Conservation (phyloP, 768 basidiomycete genomes). For the Mycena maculata region DNA sequence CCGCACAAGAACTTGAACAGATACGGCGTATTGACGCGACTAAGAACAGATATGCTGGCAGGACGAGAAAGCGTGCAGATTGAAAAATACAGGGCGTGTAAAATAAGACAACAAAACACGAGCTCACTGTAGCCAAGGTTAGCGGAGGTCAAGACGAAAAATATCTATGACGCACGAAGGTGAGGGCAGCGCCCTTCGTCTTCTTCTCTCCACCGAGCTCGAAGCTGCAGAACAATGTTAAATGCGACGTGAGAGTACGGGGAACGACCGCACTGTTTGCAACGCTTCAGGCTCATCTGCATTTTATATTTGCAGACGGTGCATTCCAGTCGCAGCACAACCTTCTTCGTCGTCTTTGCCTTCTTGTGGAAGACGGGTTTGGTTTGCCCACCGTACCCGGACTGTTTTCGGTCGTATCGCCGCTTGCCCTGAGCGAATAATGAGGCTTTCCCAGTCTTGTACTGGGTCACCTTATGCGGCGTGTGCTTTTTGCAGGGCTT, state of each 20-base stretch:
- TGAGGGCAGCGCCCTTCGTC: conserved; percentile 96
- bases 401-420: conserved; percentile 99
- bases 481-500: conserved; percentile 98
- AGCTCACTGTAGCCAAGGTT: conserved; percentile 14
- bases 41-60: too few relatives aligned
- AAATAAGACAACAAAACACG: too few relatives aligned
- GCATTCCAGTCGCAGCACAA: conserved; percentile 97
- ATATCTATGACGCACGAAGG: conserved; percentile 76
- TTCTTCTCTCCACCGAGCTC: conserved; percentile 99
- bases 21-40: too few relatives aligned
- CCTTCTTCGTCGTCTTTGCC: conserved; percentile 99
- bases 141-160: not conserved
- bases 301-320: conserved; percentile 99
- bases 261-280: conserved; percentile 90
- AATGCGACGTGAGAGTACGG: not conserved
- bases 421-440: conserved; percentile 99
- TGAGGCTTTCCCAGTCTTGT: conserved; percentile 99
- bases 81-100: too few relatives aligned
- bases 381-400: conserved; percentile 99
- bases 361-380: conserved; percentile 99
- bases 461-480: conserved; percentile 99
- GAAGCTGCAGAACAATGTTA: conserved; percentile 68
- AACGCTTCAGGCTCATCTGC: conserved; percentile 95
- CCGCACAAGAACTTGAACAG: too few relatives aligned
- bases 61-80: too few relatives aligned